Percentiles rank a stretch among this genome's conserved stretches.
Evolutionary conservation across 305 asterid species (phyloP).

Genomic region (Withania somnifera): DNA sequence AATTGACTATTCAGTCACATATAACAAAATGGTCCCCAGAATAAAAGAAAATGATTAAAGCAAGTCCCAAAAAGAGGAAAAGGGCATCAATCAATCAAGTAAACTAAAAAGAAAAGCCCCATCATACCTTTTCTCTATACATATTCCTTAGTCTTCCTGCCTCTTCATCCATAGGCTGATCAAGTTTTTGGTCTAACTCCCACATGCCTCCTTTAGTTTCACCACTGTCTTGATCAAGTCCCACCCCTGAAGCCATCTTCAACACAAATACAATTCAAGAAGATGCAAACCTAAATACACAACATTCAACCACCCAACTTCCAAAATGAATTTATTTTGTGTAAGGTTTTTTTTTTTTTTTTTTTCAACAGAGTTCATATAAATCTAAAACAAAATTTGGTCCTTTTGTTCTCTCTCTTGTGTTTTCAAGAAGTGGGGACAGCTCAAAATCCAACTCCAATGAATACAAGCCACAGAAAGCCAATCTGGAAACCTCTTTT

Average conservation of each 20-base stretch:
- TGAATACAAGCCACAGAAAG: neutral
- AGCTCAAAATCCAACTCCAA: conserved; percentile 1
- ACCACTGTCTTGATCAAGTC: neutral
- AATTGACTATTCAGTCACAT: neutral
- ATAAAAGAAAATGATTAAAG: neutral
- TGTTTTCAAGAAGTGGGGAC: neutral
- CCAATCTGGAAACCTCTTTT: neutral
- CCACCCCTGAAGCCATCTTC: neutral
- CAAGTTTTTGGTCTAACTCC: conserved; percentile 9
- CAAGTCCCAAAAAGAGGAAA: neutral
- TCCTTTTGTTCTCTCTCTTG: neutral
- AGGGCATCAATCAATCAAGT: neutral
- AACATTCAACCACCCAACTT: neutral
- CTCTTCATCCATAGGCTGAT: conserved; percentile 14
- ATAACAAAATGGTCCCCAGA: neutral
- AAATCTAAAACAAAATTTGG: neutral
- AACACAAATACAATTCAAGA: neutral
- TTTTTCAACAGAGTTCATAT: too few species aligned
- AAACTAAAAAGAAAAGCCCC: neutral
- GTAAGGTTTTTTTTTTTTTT: too few species aligned
- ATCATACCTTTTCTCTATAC: conserved; percentile 6
- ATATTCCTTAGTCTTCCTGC: conserved; percentile 7
- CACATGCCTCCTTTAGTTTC: conserved; percentile 13
- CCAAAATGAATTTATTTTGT: neutral
- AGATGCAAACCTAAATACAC: neutral